Conservation (phyloP, 192 early-diverging fungal species). For the Coemansia sp. region DNA sequence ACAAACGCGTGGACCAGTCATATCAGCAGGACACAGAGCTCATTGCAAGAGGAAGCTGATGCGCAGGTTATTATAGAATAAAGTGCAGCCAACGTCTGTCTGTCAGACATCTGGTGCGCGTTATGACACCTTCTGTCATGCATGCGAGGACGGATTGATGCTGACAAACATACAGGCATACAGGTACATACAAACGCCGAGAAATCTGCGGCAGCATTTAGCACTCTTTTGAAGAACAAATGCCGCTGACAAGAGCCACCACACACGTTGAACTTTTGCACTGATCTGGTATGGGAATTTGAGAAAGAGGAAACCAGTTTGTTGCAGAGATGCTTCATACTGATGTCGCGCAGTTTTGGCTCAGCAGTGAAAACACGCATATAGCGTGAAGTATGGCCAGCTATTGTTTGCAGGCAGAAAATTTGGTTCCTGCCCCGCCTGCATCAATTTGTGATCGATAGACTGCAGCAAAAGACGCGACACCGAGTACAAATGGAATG, state of each 20-base stretch:
- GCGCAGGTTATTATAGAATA: conserved; percentile 10
- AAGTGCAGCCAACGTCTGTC: background rate
- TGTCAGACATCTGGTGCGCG: background rate
- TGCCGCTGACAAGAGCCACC: too few species aligned
- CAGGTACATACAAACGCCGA: background rate
- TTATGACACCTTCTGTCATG: background rate
- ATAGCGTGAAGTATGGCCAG: background rate
- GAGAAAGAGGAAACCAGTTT: background rate
- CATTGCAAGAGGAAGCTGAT: background rate
- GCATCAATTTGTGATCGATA: conserved; percentile 14
- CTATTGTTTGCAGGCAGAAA: background rate
- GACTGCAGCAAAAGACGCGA: background rate
- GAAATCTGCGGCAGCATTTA: background rate
- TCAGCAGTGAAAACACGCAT: background rate
- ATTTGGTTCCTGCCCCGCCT: background rate
- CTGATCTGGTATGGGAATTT: background rate
- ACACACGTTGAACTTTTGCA: background rate
- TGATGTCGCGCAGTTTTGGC: background rate
- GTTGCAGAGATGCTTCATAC: background rate
- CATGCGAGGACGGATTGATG: background rate
- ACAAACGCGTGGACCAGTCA: conserved; percentile 5
- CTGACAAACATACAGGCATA: background rate
- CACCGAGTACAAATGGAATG: background rate
- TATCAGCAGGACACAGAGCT: background rate
- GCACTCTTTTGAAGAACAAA: background rate